Base-by-base conservation (phyloP, 768 basidiomycete genomes). In the Gymnopilus dilepis region DNA sequence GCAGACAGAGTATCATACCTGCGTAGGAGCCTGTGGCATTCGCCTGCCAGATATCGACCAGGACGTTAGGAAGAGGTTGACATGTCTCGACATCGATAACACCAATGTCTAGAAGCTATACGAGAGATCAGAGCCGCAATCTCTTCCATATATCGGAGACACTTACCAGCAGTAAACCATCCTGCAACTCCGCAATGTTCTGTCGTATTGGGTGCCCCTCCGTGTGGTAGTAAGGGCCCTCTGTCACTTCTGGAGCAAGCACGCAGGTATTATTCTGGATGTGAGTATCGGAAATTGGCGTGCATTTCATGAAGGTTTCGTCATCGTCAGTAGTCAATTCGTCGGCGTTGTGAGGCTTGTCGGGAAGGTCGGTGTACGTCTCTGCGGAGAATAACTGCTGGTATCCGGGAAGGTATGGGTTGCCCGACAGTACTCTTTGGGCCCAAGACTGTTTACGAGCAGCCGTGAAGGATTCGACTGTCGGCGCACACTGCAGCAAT, bases 31-130 rank as follows among this genome's bases (percentile, higher is more conserved):
- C 84, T 0, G 84, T 86, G 6, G 84, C 80, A 61, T 86, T 86
- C 3, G 84, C 82, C 63, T 83, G 82, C 84, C 84, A 86, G 42
- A 86, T 81, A 60, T 86, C 84, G 3, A 86, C 83, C n/a, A 86
- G 75, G 33, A 83, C 82, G 56, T 86, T 82, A 0, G 83, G 82
- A 0, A 84, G 73, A 4, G 84, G 84, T 60, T 79, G 71, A 71
- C 84, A 86, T 15, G 84, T 85, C 62, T 86, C 80, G 0, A 86
- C 80, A 56, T 86, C 84, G 22, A 86, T 84, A 0, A 86, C 84
- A 9, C 84, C 84, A 22, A 86, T 84, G 58, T 86, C 83, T 17
- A 86, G 73, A 4, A 84, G 73, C 79, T 82, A 30, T 31, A 40
- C 62, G 40, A 6, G 40, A 57, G 47, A 33, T 52, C 17, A 43